Evolutionary conservation across 2,329 filamentous ascomycete species (phyloP).

Genomic region (Xylariales sp.): DNA sequence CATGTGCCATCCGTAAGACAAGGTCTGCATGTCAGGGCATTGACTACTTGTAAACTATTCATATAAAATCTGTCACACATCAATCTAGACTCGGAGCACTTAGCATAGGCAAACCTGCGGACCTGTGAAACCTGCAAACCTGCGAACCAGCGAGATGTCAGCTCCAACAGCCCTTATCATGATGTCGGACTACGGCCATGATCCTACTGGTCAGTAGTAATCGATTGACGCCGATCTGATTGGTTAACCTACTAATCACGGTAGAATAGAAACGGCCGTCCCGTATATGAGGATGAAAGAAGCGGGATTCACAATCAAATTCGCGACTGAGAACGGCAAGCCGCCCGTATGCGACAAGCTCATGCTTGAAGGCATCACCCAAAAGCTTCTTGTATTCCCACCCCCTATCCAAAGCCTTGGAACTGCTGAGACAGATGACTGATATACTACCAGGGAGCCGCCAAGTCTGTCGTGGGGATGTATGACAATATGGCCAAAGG

Average conservation of each 20-base stretch:
- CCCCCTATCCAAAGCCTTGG: no score
- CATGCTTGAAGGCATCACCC: slow-evolving; percentile 44
- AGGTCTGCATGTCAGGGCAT: no score
- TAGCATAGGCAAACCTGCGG: no score
- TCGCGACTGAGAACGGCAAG: slow-evolving; percentile 46
- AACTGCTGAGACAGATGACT: no score
- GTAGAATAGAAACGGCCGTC: slow-evolving; percentile 40
- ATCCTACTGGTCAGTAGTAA: slow-evolving; percentile 41
- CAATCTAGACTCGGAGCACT: no score
- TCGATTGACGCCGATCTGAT: neutral
- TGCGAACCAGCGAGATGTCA: neutral
- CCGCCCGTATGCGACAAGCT: slow-evolving; percentile 42
- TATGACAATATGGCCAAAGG: slow-evolving; percentile 40
- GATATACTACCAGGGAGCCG: slow-evolving; percentile 33
- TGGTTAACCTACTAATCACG: slow-evolving; percentile 2
- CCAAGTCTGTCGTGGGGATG: slow-evolving; percentile 29
- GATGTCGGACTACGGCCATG: slow-evolving; percentile 52
- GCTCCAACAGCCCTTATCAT: slow-evolving; percentile 36
- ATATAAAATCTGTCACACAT: no score
- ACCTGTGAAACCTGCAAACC: no score
- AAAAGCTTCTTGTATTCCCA: slow-evolving; percentile 44
- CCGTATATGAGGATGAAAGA: slow-evolving; percentile 43
- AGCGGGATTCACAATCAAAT: slow-evolving; percentile 41
- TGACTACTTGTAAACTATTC: no score
- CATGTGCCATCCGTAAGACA: no score